Conservation (phyloP, 495 filamentous ascomycete genomes). For the Talaromyces liani region DNA sequence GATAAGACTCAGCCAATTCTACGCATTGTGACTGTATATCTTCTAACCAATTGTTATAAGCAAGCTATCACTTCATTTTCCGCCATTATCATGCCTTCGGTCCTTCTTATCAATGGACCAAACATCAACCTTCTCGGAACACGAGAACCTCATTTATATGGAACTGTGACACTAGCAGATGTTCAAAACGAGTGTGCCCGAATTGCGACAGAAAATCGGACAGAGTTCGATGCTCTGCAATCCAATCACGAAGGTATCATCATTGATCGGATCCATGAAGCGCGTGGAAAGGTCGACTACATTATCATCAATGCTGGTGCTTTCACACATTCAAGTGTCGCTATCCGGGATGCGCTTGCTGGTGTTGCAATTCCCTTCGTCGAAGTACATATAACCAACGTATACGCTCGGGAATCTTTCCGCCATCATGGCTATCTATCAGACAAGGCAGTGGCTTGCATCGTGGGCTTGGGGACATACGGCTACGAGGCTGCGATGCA, state of each 20-base stretch:
- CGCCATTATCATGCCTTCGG: conserved; percentile 20
- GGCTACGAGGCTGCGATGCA: conserved; percentile 66
- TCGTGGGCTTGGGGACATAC: conserved; percentile 59
- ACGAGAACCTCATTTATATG: conserved; percentile 65
- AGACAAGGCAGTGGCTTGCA: conserved; percentile 62
- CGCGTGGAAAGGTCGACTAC: conserved; percentile 41
- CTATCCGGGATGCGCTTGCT: conserved; percentile 58
- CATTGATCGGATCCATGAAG: conserved; percentile 51
- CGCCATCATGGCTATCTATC: conserved; percentile 59
- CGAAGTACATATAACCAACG: conserved; percentile 63
- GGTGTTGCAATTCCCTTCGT: conserved; percentile 61
- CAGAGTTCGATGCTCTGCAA: conserved; percentile 44
- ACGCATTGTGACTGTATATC: not conserved
- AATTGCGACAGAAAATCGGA: conserved; percentile 34
- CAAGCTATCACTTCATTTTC: not conserved
- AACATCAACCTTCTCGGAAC: conserved; percentile 74
- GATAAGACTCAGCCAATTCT: not conserved
- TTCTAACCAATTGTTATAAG: not conserved
- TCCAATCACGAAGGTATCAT: conserved; percentile 63
- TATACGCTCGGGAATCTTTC: conserved; percentile 57
- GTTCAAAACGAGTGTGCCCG: conserved; percentile 38
- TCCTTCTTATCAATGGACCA: conserved; percentile 73
- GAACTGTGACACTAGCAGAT: conserved; percentile 53
- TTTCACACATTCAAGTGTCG: conserved; percentile 61
- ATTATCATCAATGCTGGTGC: conserved; percentile 67